phyloP scores from a whole-genome alignment of 495 filamentous ascomycete species.

The Penicillium parvum region DNA sequence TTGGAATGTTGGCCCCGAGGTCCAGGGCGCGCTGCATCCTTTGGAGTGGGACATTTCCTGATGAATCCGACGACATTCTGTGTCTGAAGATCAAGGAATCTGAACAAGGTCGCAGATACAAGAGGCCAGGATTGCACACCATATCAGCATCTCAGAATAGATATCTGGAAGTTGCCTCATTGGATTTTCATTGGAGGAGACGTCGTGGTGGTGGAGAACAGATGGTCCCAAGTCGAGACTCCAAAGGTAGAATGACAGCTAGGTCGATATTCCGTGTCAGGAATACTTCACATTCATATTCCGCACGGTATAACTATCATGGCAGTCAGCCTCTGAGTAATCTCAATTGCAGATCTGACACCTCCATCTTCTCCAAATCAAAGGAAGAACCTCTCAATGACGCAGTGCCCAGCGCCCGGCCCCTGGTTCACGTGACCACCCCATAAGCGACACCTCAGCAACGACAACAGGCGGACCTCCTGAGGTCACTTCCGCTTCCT shows the following conservation, averaged over 20 bases:
- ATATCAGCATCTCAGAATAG: too few species aligned
- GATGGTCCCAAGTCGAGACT: background rate
- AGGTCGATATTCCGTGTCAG: background rate
- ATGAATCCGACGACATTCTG: too few species aligned
- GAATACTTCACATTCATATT: background rate
- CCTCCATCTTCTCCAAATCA: background rate
- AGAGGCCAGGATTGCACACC: too few species aligned
- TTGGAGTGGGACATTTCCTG: too few species aligned
- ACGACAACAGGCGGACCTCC: conserved; percentile 39
- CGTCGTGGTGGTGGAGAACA: background rate
- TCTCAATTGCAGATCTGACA: background rate
- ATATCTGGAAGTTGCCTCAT: too few species aligned
- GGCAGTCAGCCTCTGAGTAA: too few species aligned
- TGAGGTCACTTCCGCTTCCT: conserved; percentile 41
- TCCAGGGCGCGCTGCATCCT: too few species aligned
- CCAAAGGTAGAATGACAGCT: background rate
- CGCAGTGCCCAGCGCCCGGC: conserved; percentile 6
- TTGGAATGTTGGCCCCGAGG: too few species aligned
- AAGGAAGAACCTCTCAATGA: conserved; percentile 3
- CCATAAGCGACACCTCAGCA: conserved; percentile 49
- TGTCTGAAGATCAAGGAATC: too few species aligned
- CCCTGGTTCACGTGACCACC: conserved; percentile 36
- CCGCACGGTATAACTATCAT: background rate
- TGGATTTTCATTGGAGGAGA: too few species aligned
- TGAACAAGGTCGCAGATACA: too few species aligned